Evolutionary conservation across 2,329 filamentous ascomycete genomes (phyloP), one percentile per base, ranked within the genome.

Genomic region (Dothidotthia symphoricarpi): DNA sequence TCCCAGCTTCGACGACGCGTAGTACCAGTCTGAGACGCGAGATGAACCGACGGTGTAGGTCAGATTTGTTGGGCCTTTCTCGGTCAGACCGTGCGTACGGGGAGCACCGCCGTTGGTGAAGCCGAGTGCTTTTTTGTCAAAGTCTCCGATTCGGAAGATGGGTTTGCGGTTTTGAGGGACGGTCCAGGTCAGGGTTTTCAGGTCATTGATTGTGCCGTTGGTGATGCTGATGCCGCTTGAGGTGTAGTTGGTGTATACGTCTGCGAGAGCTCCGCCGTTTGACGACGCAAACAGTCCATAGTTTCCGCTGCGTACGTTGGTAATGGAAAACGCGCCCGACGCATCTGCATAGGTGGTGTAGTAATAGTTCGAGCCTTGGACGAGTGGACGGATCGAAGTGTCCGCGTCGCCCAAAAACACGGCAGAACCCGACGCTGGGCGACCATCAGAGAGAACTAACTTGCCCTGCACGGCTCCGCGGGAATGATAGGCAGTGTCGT

Each of bases 201-300:
- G 55, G 2, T 65, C 47, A 2, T 55, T 57, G 1, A 55, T 49
- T 24, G 60, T 46, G 6, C 51, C 53, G 1, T 58, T 47, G 1
- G 45, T 37, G 12, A 73, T 60, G 1, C 39, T 51, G 13, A 74
- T 53, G 28, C 66, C 62, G 19, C 68, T 67, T 3, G 56, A 46
- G 1, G 66, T 45, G 37, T 69, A 63, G 13, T 63, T 64, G 0
- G 70, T 73, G n/a, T 68, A 67, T 4, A 74, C 70, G 33, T 73
- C 67, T 3, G 55, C 62, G 6, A 72, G 58, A n/a, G 35, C 44
- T 15, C 66, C 68, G 39, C 70, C 71, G 39, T 69, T 69, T 2
- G 71, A 67, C 66, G 71, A 75, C 3, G 71, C 72, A 27, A 72
- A 69, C 1, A 75, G 49, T 1, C 67, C 71, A 43, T 73, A 75